A percentile compares a stretch with the other conserved stretches of the same genome.
Conservation (phyloP, 768 basidiomycete species). For the Leccinum uliginosum region DNA sequence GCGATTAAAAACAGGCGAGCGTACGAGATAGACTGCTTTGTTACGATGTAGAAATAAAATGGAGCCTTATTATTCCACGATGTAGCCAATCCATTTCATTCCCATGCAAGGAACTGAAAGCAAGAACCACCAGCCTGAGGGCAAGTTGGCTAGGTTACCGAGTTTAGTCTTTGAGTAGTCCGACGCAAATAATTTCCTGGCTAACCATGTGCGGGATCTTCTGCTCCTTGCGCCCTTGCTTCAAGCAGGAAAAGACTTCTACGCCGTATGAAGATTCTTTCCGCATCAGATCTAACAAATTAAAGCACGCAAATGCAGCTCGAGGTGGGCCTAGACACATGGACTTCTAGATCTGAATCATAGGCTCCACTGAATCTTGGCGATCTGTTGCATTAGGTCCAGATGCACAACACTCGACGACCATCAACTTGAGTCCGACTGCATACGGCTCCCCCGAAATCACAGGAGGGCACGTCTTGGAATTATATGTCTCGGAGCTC, state of each 20-base stretch:
- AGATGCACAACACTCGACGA: constrained; percentile 47
- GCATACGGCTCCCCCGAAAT: neutral
- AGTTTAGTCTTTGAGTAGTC: neutral
- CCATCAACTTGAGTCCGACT: constrained; percentile 14
- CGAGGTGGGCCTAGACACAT: constrained; percentile 43
- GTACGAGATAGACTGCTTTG: constrained; percentile 15
- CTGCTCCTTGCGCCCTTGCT: constrained; percentile 36
- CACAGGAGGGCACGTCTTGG: constrained; percentile 25
- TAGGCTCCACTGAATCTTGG: neutral
- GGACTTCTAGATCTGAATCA: neutral
- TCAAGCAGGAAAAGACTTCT: constrained; percentile 2
- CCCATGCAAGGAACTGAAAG: neutral
- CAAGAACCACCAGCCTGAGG: neutral
- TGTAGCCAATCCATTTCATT: neutral
- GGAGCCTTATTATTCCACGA: neutral
- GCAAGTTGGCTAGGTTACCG: neutral
- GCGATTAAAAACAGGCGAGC: constrained; percentile 10
- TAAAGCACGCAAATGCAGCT: constrained; percentile 49
- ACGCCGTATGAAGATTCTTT: constrained; percentile 13
- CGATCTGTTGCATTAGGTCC: constrained; percentile 46
- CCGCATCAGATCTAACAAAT: constrained; percentile 23
- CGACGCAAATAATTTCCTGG: neutral
- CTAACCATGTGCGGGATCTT: constrained; percentile 68
- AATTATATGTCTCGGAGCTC: constrained; percentile 74
- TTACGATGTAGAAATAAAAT: constrained; percentile 14